Percentiles rank a stretch among this genome's conserved stretches.
Evolutionary conservation across 2,329 filamentous ascomycete species (phyloP).

Genomic region (Periconia sp.): DNA sequence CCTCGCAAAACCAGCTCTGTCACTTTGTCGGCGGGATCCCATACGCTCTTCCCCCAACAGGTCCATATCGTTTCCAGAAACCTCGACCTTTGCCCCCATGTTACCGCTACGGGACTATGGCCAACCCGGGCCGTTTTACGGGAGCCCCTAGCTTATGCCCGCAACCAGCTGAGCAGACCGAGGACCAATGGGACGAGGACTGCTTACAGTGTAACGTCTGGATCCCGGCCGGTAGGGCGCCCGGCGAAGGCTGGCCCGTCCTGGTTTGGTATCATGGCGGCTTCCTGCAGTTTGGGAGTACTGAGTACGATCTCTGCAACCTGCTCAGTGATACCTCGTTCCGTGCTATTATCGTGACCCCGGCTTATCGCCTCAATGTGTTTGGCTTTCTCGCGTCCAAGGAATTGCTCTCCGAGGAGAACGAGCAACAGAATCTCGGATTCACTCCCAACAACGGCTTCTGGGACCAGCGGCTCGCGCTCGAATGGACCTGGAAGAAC

Average conservation of each 20-base stretch:
- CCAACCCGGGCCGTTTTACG: constrained; percentile 50
- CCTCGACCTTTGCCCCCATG: constrained; percentile 51
- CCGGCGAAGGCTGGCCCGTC: constrained; percentile 57
- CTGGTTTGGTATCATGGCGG: constrained; percentile 61
- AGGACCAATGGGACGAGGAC: constrained; percentile 51
- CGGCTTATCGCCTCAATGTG: constrained; percentile 59
- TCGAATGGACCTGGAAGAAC: constrained; percentile 59
- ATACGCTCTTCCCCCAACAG: constrained; percentile 55
- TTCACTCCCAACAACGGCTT: constrained; percentile 55
- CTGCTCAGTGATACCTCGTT: constrained; percentile 53
- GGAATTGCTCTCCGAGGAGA: constrained; percentile 48
- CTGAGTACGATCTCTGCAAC: constrained; percentile 47
- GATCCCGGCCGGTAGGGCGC: constrained; percentile 52
- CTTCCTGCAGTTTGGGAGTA: constrained; percentile 59
- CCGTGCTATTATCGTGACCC: constrained; percentile 54
- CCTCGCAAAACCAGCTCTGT: constrained; percentile 40
- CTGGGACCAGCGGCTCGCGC: constrained; percentile 59
- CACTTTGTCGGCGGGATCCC: constrained; percentile 60
- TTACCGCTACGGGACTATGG: constrained; percentile 55
- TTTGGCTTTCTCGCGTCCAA: constrained; percentile 58
- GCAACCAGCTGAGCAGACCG: constrained; percentile 37
- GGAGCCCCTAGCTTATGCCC: constrained; percentile 51
- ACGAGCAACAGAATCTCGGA: constrained; percentile 5
- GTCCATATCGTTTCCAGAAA: constrained; percentile 52
- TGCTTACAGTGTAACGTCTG: constrained; percentile 61